Evolutionary conservation across 257 asterid genomes (phyloP).

Genomic region (Thymus quinquecostatus): DNA sequence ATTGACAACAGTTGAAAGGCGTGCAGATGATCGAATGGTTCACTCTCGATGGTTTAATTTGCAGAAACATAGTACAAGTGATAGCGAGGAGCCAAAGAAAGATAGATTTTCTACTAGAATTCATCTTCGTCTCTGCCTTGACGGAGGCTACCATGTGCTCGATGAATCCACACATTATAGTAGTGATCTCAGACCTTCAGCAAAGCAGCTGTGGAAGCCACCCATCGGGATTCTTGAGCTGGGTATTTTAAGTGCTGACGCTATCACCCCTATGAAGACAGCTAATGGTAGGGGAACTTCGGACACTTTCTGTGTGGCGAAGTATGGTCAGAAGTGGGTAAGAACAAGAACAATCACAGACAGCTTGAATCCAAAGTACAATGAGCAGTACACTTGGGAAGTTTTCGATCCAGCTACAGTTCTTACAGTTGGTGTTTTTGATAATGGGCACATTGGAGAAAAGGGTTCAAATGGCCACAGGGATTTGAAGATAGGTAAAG

Average conservation of each 20-base stretch:
- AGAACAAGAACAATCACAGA: conserved; percentile 81
- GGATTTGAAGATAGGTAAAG: conserved; percentile 78
- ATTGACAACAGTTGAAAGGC: conserved; percentile 58
- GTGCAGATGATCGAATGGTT: conserved; percentile 68
- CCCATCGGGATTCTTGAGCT: conserved; percentile 76
- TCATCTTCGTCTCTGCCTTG: conserved; percentile 77
- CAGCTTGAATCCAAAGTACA: conserved; percentile 83
- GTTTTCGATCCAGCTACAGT: conserved; percentile 95
- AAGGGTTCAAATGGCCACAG: conserved; percentile 48
- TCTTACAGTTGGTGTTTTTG: conserved; percentile 85
- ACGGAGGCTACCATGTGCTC: conserved; percentile 95
- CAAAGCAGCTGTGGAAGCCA: conserved; percentile 90
- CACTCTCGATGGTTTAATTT: conserved; percentile 72
- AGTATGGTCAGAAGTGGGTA: conserved; percentile 90
- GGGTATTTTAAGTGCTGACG: conserved; percentile 72
- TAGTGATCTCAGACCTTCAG: conserved; percentile 88
- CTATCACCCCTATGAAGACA: conserved; percentile 75
- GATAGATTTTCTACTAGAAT: conserved; percentile 75
- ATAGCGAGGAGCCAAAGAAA: conserved; percentile 64
- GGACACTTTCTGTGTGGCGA: conserved; percentile 84
- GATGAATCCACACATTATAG: conserved; percentile 87
- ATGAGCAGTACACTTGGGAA: conserved; percentile 96
- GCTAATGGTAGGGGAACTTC: conserved; percentile 72
- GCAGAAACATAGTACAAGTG: conserved; percentile 48
- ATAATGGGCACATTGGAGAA: conserved; percentile 56